A percentile compares a stretch with the other conserved stretches of the same genome.
Conservation (phyloP, 352 stramenopile species). For the Pythium periplocum region DNA sequence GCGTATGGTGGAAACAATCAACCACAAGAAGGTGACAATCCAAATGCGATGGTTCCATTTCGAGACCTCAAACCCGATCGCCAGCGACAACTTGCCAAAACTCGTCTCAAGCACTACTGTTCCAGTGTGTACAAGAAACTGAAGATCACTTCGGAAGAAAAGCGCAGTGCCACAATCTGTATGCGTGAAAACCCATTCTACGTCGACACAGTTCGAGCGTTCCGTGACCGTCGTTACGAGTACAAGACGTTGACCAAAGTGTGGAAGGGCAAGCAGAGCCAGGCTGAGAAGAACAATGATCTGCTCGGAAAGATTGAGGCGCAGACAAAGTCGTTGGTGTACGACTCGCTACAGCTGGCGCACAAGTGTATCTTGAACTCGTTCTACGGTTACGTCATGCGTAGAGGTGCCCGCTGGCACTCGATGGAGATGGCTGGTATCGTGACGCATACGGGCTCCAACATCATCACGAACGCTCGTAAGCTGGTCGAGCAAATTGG, state of each 20-base stretch:
- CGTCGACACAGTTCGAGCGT: conserved; percentile 98
- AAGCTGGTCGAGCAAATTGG: conserved; percentile 94
- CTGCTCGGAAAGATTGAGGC: conserved; percentile 85
- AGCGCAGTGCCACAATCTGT: conserved; percentile 94
- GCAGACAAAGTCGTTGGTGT: conserved; percentile 88
- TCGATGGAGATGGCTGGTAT: conserved; percentile 99
- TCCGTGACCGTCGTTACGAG: conserved; percentile 98
- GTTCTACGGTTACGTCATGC: conserved; percentile 99
- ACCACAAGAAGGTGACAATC: conserved; percentile 3
- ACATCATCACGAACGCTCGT: conserved; percentile 96
- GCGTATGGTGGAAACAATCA: conserved; percentile 9
- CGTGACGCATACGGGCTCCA: conserved; percentile 97
- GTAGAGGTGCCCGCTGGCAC: conserved; percentile 97
- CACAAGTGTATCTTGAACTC: conserved; percentile 99
- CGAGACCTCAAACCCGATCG: conserved; percentile 47
- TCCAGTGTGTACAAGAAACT: conserved; percentile 97
- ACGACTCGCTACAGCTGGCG: conserved; percentile 98
- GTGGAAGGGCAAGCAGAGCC: conserved; percentile 80
- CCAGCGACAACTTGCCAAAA: conserved; percentile 65
- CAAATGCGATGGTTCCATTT: conserved; percentile 42
- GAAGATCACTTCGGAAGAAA: conserved; percentile 95
- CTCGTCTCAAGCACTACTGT: conserved; percentile 91
- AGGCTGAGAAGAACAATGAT: conserved; percentile 79
- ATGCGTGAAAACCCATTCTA: conserved; percentile 99
- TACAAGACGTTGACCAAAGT: conserved; percentile 99